Evolutionary conservation across 305 asterid species (phyloP).

Genomic region (Fraxinus ornus): DNA sequence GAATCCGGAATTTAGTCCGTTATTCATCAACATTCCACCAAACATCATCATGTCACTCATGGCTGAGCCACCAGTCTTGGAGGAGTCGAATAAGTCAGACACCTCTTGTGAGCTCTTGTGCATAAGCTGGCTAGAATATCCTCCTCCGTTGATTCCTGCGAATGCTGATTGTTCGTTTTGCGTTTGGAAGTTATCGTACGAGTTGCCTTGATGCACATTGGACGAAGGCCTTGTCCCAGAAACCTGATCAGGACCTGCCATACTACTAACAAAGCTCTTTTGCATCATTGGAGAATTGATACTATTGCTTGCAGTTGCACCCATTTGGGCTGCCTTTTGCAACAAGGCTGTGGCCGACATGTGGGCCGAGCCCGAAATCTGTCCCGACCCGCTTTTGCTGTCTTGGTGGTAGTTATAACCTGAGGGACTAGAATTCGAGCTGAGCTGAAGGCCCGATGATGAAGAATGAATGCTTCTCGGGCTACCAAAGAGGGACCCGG

Average conservation of each 20-base stretch:
- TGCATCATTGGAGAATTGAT: slow-evolving; percentile 72
- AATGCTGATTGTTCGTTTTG: slow-evolving; percentile 34
- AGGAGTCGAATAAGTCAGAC: slow-evolving; percentile 44
- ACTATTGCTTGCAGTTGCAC: slow-evolving; percentile 56
- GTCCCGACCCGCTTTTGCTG: slow-evolving; percentile 36
- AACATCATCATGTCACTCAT: slow-evolving; percentile 61
- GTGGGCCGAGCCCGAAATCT: slow-evolving; percentile 48
- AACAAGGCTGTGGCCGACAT: slow-evolving; percentile 89
- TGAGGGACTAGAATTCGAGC: slow-evolving; percentile 52
- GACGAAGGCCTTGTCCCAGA: slow-evolving; percentile 20
- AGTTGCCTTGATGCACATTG: slow-evolving; percentile 5
- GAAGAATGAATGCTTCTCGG: slow-evolving; percentile 58
- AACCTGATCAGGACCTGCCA: slow-evolving; percentile 55
- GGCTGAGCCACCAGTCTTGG: slow-evolving; percentile 31
- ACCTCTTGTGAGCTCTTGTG: slow-evolving; percentile 46
- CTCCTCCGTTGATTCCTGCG: slow-evolving; percentile 27
- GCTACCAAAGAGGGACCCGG: slow-evolving; percentile 58
- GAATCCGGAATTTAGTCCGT: slow-evolving; percentile 40
- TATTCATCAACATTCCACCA: slow-evolving; percentile 63
- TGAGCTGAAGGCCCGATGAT: slow-evolving; percentile 72
- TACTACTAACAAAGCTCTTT: slow-evolving; percentile 51
- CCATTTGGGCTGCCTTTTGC: slow-evolving; percentile 92
- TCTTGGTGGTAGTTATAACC: slow-evolving; percentile 52
- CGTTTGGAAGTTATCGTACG: slow-evolving; percentile 39
- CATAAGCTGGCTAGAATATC: slow-evolving; percentile 34